A percentile compares a stretch with the other conserved stretches of the same genome.
phyloP scores from a whole-genome alignment of 768 basidiomycete genomes.

The Symmetrospora coprosmae region DNA sequence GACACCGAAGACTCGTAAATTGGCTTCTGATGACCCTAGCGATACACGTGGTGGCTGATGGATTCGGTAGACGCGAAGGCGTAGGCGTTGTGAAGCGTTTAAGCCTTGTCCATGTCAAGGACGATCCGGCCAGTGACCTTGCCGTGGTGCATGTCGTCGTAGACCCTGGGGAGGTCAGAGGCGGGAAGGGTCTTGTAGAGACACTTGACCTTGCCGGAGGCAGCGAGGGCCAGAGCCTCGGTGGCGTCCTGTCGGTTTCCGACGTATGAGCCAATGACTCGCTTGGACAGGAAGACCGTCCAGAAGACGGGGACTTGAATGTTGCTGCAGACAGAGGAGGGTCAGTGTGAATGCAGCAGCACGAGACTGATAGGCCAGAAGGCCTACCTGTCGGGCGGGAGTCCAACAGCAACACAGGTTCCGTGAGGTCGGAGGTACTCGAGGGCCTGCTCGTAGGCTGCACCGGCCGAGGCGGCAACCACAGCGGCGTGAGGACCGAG shows the following conservation, averaged over 20 bases:
- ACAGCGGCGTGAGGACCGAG: slow-evolving; percentile 51
- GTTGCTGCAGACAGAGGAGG: background rate
- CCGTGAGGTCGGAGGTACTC: slow-evolving; percentile 58
- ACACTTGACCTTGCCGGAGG: slow-evolving; percentile 53
- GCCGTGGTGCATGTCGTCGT: slow-evolving; percentile 31
- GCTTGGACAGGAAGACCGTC: slow-evolving; percentile 40
- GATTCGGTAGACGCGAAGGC: too few species aligned
- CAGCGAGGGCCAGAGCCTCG: slow-evolving; percentile 66
- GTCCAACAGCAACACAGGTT: slow-evolving; percentile 61
- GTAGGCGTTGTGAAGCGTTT: too few species aligned
- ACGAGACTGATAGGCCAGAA: background rate
- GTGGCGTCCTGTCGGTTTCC: slow-evolving; percentile 68
- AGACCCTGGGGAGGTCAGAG: slow-evolving; percentile 20
- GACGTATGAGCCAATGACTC: slow-evolving; percentile 40
- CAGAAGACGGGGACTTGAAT: slow-evolving; percentile 51
- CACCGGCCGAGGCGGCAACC: slow-evolving; percentile 36
- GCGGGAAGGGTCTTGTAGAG: slow-evolving; percentile 1
- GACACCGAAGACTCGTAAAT: too few species aligned
- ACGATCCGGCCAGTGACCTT: slow-evolving; percentile 32
- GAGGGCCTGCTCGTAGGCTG: slow-evolving; percentile 42
- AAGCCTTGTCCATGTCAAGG: slow-evolving; percentile 27
- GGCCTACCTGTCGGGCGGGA: slow-evolving; percentile 50
- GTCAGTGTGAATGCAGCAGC: background rate
- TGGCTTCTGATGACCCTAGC: too few species aligned
- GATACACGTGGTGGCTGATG: too few species aligned